Evolutionary conservation across 257 asterid species (phyloP).

Genomic region (Nicotiana otophora): DNA sequence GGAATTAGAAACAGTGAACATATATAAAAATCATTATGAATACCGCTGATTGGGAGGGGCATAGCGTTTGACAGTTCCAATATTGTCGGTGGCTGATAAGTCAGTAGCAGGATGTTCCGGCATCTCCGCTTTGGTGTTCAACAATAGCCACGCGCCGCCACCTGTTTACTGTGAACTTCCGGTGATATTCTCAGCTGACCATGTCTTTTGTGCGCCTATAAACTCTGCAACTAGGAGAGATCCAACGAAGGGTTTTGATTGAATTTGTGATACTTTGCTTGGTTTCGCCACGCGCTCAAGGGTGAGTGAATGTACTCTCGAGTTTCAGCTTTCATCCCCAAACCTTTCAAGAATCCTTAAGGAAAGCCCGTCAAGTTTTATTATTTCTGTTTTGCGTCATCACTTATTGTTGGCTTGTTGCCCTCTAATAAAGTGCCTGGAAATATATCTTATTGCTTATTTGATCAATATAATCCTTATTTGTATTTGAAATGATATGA

Average conservation of each 20-base stretch:
- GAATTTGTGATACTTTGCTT: neutral
- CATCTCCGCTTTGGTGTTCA: constrained; percentile 30
- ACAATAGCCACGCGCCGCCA: constrained; percentile 13
- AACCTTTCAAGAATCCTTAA: neutral
- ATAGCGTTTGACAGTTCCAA: constrained; percentile 68
- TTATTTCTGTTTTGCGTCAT: neutral
- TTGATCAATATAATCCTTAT: neutral
- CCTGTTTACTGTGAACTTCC: neutral
- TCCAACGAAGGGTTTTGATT: constrained; percentile 2
- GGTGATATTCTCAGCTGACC: constrained; percentile 1
- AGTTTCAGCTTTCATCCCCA: neutral
- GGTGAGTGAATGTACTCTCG: neutral
- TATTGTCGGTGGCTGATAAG: constrained; percentile 47
- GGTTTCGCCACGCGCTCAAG: neutral
- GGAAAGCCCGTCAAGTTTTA: neutral
- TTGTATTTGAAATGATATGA: neutral
- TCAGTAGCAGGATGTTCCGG: constrained; percentile 66
- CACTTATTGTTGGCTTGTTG: neutral
- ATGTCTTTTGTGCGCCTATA: neutral
- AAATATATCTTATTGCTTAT: no score
- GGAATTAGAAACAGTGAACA: neutral
- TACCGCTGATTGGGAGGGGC: constrained; percentile 96
- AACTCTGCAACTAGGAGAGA: neutral
- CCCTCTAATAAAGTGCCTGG: neutral
- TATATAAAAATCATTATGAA: neutral